Base-by-base conservation (phyloP, 768 basidiomycete species). In the Kwoniella sp. region DNA sequence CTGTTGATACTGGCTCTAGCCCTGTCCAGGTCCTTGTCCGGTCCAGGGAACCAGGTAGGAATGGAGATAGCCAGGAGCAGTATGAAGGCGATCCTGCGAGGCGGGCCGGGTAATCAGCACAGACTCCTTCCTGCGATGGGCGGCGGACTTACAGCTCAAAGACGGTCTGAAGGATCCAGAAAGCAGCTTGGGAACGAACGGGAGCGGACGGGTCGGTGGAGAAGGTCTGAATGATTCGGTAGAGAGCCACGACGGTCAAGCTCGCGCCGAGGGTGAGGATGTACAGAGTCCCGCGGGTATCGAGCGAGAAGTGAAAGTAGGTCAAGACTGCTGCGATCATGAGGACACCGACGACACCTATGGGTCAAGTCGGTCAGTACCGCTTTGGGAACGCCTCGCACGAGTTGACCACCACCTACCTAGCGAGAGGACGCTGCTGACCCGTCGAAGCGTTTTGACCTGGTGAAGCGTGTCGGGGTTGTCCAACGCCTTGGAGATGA, bases 1-100 rank as follows among this genome's bases (percentile, higher is more conserved):
- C n/a, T n/a, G n/a, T n/a, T n/a, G n/a, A n/a, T n/a, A n/a, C n/a
- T n/a, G n/a, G n/a, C n/a, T n/a, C n/a, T n/a, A n/a, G n/a, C n/a
- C n/a, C n/a, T n/a, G n/a, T n/a, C n/a, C n/a, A n/a, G n/a, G n/a
- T n/a, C n/a, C n/a, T n/a, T n/a, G n/a, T n/a, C n/a, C n/a, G n/a
- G n/a, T n/a, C 45, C 59, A 2, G 60, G 60, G 46, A 47, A 62
- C 52, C 44, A 58, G 9, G 38, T 47, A 40, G 60, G 60, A 34
- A 66, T 51, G 3, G 54, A 46, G 23, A 66, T 58, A 20, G 58
- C 41, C 3, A 66, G 17, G 31, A 62, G 27, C 17, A 47, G 14
- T 40, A 50, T 17, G 25, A 51, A 59, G 9, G 59, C 56, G 53
- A 66, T 34, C 27, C 64, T 66, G 37, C 38, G 23, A 3, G n/a